These are phyloP conservation scores for Solanum neorickii DNA, from an alignment of 257 asterid genomes.

Conservation along the genomic window DNA sequence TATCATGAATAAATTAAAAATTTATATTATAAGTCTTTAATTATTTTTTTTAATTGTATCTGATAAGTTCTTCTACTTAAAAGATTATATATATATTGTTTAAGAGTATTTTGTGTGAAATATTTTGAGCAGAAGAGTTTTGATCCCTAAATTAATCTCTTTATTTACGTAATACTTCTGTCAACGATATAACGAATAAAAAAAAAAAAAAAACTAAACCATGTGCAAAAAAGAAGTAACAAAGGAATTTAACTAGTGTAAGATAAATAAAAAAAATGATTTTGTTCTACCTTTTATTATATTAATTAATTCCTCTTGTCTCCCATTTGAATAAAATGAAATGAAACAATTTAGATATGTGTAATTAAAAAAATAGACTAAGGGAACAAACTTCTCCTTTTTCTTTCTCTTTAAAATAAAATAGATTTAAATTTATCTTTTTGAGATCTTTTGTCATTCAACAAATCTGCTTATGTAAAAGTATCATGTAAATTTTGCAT, in stretches of 20 bases:
- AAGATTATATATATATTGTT: too few species aligned
- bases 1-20: too few species aligned
- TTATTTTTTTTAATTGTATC: too few species aligned
- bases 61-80: not conserved
- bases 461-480: not conserved
- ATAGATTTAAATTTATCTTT: not conserved
- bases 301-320: not conserved
- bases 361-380: not conserved
- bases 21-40: too few species aligned
- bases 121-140: fast-evolving
- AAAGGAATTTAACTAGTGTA: not conserved
- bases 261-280: not conserved
- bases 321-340: not conserved
- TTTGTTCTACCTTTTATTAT: not conserved
- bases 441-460: not conserved
- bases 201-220: not conserved
- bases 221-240: not conserved
- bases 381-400: not conserved
- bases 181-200: fast-evolving
- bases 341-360: not conserved
- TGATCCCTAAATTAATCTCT: too few species aligned
- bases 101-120: not conserved
- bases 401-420: not conserved
- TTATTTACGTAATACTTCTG: fast-evolving
- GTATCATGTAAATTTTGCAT: not conserved